Conservation (phyloP, 805 yeast species). For the Clavispora santaluciae region DNA sequence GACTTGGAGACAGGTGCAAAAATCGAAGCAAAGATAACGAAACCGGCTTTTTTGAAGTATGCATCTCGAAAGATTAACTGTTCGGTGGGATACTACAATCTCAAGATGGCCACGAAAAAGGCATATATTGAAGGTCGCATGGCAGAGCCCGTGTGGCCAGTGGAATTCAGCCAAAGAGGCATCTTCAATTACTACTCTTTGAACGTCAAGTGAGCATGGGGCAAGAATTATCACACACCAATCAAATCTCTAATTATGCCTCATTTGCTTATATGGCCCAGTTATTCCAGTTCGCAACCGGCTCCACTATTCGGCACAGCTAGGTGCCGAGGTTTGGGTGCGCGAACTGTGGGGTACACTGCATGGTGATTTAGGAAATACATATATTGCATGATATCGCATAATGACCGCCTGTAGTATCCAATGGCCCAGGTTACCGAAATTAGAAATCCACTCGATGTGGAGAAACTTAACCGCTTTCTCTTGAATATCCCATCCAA, state of each 20-base stretch:
- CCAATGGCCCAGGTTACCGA: conserved; percentile 23
- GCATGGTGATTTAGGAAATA: not conserved
- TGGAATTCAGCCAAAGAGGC: conserved; percentile 48
- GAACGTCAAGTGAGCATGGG: conserved; percentile 32
- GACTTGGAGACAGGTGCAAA: conserved; percentile 63
- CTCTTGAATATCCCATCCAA: conserved; percentile 13
- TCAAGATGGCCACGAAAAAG: conserved; percentile 29
- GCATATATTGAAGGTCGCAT: conserved; percentile 25
- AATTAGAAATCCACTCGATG: conserved; percentile 31
- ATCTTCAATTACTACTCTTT: conserved; percentile 55
- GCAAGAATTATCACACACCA: too few relatives aligned
- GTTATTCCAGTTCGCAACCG: too few relatives aligned
- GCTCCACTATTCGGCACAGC: too few relatives aligned
- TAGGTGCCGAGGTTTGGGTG: not conserved
- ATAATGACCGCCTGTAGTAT: not conserved
- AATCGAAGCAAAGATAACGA: conserved; percentile 40
- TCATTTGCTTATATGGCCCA: too few relatives aligned
- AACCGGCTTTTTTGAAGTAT: conserved; percentile 48
- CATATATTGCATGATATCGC: not conserved
- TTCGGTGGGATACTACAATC: conserved; percentile 46
- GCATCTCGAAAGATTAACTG: conserved; percentile 52
- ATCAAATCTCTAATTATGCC: too few relatives aligned
- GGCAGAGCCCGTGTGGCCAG: conserved; percentile 46
- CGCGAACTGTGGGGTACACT: conserved; percentile 1
- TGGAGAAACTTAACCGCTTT: conserved; percentile 19